Evolutionary conservation across 176 grass and related monocot genomes (phyloP), one percentile per base, ranked within the genome.

Genomic region (Phoenix dactylifera): DNA sequence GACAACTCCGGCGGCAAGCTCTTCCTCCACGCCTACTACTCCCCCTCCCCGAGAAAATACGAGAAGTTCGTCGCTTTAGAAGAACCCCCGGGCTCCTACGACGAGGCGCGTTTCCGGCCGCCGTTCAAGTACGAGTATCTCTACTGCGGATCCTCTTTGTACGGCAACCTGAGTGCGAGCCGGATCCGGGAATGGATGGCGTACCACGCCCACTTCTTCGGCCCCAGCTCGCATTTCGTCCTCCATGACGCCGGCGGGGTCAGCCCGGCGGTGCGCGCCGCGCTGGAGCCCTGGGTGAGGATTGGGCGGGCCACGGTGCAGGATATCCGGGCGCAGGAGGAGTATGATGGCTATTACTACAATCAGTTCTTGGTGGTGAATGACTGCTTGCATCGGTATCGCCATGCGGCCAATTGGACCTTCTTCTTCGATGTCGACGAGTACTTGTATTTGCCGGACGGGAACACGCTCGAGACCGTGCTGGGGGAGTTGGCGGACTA

Each of bases 351-450:
- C 3, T 95, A 95, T 62, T 95, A 95, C 65, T 89, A 95, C 70
- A 95, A 95, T 68, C 90, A 86, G 69, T 95, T 95, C 77, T 51
- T 95, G 62, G 90, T 95, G 24, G 85, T 95, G 5, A 95, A 95
- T 65, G 90, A 95, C 58, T 89, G 90, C 82, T 52, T 95, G 67
- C 90, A 95, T 70, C 72, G 82, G 0, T 78, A 95, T 67, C 70
- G 90, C 26, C 86, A 86, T 26, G 66, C 73, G 15, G 90, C 90
- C n/a, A 89, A 95, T 24, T 95, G 90, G 90, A 95, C 90, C 60
- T 95, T 95, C 82, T 95, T 95, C 83, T 95, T 89, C 68, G 90
- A 95, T 52, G 79, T 95, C 54, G 90, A 95, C 24, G 90, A 95
- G 73, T 95, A 89, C 69, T 28, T 95, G 4, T 89, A 86, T 62